Evolutionary conservation across 768 basidiomycete species (phyloP).

Genomic region (Russula sp.): DNA sequence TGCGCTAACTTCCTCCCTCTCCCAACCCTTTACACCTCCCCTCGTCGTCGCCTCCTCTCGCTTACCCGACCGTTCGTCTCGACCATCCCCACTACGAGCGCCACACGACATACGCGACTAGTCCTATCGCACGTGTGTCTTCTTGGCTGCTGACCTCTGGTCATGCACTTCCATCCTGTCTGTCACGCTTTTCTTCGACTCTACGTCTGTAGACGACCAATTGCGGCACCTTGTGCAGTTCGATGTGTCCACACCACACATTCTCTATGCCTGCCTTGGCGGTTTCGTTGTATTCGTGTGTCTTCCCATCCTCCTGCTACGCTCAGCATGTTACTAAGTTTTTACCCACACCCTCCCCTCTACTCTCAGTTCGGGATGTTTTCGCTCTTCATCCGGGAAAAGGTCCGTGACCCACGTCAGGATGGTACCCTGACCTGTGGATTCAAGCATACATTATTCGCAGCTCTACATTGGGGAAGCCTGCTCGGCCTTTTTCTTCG

Average conservation of each 20-base stretch:
- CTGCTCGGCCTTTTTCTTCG: conserved; percentile 90
- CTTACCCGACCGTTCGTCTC: conserved; percentile 1
- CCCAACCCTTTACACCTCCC: neutral
- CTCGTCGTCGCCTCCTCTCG: neutral
- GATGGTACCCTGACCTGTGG: neutral
- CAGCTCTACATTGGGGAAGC: conserved; percentile 95
- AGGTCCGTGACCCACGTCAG: conserved; percentile 42
- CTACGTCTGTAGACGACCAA: neutral
- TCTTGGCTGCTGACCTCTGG: neutral
- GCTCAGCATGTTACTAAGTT: neutral
- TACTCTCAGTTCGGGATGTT: conserved; percentile 86
- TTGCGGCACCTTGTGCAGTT: conserved; percentile 38
- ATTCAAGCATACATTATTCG: conserved; percentile 6
- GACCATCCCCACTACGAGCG: conserved; percentile 6
- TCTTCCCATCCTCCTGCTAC: conserved; percentile 21
- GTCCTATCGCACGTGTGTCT: neutral
- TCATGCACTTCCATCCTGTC: conserved; percentile 53
- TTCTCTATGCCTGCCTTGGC: conserved; percentile 75
- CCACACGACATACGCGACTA: conserved; percentile 4
- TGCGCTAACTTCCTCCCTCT: neutral
- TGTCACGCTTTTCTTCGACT: conserved; percentile 28
- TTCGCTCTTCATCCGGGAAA: conserved; percentile 86
- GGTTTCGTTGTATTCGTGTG: conserved; percentile 76
- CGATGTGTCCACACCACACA: conserved; percentile 66
- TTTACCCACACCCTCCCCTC: neutral